A percentile compares a stretch with the other conserved stretches of the same genome.
phyloP scores from a whole-genome alignment of 345 rosid genomes.

The Moricandia moricandioides region DNA sequence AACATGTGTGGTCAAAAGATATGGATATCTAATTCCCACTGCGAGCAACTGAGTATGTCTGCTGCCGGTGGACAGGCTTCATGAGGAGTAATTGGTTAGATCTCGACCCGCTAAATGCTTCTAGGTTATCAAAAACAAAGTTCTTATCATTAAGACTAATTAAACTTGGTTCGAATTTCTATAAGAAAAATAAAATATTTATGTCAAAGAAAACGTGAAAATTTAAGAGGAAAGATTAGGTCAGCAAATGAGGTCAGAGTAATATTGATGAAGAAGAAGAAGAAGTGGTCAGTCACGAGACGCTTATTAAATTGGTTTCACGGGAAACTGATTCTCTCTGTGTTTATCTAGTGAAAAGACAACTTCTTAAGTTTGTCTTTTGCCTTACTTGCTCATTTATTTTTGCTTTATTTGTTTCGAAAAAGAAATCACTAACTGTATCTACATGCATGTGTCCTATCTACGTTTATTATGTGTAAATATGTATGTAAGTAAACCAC shows the following conservation, averaged over 20 bases:
- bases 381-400: slow-evolving; percentile 7
- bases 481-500: no score
- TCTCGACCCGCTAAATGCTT: no score
- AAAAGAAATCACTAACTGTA: not conserved
- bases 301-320: slow-evolving; percentile 29
- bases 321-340: slow-evolving; percentile 31
- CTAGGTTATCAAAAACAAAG: no score
- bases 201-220: not conserved
- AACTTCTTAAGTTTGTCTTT: slow-evolving; percentile 30
- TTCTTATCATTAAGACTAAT: not conserved
- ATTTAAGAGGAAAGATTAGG: slow-evolving; percentile 16
- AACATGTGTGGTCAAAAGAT: no score
- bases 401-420: not conserved
- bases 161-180: not conserved
- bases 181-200: not conserved
- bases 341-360: slow-evolving; percentile 24
- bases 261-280: slow-evolving; percentile 27
- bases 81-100: no score
- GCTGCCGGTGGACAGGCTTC: no score
- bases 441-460: slow-evolving; percentile 22
- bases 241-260: slow-evolving; percentile 25
- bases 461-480: no score
- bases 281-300: slow-evolving; percentile 34
- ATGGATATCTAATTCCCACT: no score
- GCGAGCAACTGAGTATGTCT: no score